A percentile compares a stretch with the other conserved stretches of the same genome.
phyloP scores from a whole-genome alignment of 495 filamentous ascomycete species.

The Gamarada debralockiae region DNA sequence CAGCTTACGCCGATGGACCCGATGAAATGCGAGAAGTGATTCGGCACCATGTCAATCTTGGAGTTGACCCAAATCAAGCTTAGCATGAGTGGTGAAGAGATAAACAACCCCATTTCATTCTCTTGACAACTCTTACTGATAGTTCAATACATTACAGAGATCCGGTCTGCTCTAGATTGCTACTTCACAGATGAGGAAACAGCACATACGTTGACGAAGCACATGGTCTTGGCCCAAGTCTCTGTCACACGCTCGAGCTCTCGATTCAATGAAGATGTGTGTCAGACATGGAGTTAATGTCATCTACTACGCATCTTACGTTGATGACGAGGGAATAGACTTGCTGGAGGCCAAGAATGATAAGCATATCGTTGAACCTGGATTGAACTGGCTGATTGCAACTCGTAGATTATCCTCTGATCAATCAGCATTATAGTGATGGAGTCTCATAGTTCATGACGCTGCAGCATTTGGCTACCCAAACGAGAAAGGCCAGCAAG shows the following conservation, averaged over 20 bases:
- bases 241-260: slow-evolving; percentile 48
- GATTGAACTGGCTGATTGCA: slow-evolving; percentile 41
- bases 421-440: background rate
- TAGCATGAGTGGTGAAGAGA: slow-evolving; percentile 47
- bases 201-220: slow-evolving; percentile 49
- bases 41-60: slow-evolving; percentile 38
- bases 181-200: slow-evolving; percentile 47
- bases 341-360: slow-evolving; percentile 41
- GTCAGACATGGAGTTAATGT: slow-evolving; percentile 46
- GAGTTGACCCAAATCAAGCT: slow-evolving; percentile 51
- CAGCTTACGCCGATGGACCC: slow-evolving; percentile 42
- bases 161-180: slow-evolving; percentile 40
- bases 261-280: slow-evolving; percentile 44
- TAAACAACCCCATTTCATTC: slow-evolving; percentile 5
- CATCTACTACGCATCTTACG: slow-evolving; percentile 49
- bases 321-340: slow-evolving; percentile 46
- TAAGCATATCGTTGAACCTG: slow-evolving; percentile 43
- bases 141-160: slow-evolving; percentile 27
- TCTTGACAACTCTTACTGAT: background rate
- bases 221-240: slow-evolving; percentile 36
- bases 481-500: slow-evolving; percentile 39
- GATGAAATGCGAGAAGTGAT: slow-evolving; percentile 43
- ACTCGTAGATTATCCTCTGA: slow-evolving; percentile 19
- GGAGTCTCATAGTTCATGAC: slow-evolving; percentile 27
- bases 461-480: slow-evolving; percentile 43